Percentiles rank a stretch among this genome's conserved stretches.
Conservation (phyloP, 345 rosid genomes). For the Viola odorata region DNA sequence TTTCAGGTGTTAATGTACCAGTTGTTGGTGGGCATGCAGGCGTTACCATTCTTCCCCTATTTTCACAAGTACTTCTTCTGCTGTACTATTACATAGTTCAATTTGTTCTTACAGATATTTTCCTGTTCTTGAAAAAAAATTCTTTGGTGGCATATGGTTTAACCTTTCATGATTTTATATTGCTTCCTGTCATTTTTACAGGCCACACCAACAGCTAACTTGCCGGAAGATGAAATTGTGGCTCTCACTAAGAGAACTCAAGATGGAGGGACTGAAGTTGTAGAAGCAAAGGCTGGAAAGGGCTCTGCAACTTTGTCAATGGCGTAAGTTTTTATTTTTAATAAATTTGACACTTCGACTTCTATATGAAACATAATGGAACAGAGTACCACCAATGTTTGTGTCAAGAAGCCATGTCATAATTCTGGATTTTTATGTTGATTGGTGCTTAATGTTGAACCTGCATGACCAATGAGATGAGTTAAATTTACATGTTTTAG, state of each 20-base stretch:
- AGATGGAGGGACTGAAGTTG: conserved; percentile 92
- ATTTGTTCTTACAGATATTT: neutral
- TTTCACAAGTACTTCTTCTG: conserved; percentile 53
- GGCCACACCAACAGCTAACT: conserved; percentile 76
- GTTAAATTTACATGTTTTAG: no score
- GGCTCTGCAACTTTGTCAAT: conserved; percentile 86
- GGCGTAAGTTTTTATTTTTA: conserved; percentile 56
- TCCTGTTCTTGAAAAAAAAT: neutral
- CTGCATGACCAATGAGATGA: no score
- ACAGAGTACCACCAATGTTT: no score
- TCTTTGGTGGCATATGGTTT: neutral
- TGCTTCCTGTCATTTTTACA: conserved; percentile 15
- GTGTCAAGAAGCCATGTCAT: no score
- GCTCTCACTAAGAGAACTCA: conserved; percentile 84
- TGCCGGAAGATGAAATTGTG: conserved; percentile 47
- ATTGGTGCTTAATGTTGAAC: no score
- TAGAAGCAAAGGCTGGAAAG: conserved; percentile 89
- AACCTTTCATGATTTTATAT: neutral
- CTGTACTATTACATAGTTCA: neutral
- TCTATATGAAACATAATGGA: neutral
- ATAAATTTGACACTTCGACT: neutral
- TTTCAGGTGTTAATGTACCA: conserved; percentile 66
- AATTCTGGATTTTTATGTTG: no score
- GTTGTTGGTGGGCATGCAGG: conserved; percentile 93
- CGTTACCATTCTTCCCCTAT: conserved; percentile 69